Evolutionary conservation across 2,329 filamentous ascomycete species (phyloP).

Genomic region (Hypoxylon sp.): DNA sequence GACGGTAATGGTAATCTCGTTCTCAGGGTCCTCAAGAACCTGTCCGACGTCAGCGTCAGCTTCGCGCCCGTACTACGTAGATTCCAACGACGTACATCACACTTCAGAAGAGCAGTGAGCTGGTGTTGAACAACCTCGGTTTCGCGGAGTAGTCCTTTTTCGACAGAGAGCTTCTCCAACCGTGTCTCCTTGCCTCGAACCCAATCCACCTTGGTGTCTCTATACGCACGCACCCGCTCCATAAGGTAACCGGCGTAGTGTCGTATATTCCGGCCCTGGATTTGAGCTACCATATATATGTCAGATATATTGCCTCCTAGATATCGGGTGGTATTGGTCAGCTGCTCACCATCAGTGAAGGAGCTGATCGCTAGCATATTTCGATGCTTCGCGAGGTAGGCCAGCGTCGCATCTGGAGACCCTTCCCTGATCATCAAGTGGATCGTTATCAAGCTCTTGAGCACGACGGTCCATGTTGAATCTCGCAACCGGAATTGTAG

Average conservation of each 20-base stretch:
- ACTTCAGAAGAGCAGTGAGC: conserved; percentile 86
- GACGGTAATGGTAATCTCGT: conserved; percentile 95
- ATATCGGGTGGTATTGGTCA: not conserved
- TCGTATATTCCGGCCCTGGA: conserved; percentile 93
- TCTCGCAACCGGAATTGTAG: conserved; percentile 91
- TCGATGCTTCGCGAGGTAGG: conserved; percentile 85
- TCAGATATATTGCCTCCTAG: conserved; percentile 43
- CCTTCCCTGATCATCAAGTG: conserved; percentile 99
- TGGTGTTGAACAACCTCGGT: conserved; percentile 92
- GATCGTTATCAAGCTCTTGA: conserved; percentile 95
- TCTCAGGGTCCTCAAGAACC: conserved; percentile 92
- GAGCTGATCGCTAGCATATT: conserved; percentile 88
- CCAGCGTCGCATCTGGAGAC: conserved; percentile 87
- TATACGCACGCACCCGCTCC: conserved; percentile 84
- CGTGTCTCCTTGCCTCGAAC: conserved; percentile 86
- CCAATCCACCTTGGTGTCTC: conserved; percentile 89
- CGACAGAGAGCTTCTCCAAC: conserved; percentile 87
- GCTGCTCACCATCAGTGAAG: conserved; percentile 86
- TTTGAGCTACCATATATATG: conserved; percentile 76
- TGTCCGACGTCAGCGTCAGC: conserved; percentile 56
- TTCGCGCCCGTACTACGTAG: conserved; percentile 11
- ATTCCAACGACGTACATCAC: conserved; percentile 76
- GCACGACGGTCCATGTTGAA: conserved; percentile 99
- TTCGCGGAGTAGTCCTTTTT: conserved; percentile 92
- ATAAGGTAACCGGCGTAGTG: conserved; percentile 91